These are phyloP conservation scores for Phanerochaete sordida DNA, from an alignment of 768 basidiomycete genomes.

Conservation along the genomic window DNA sequence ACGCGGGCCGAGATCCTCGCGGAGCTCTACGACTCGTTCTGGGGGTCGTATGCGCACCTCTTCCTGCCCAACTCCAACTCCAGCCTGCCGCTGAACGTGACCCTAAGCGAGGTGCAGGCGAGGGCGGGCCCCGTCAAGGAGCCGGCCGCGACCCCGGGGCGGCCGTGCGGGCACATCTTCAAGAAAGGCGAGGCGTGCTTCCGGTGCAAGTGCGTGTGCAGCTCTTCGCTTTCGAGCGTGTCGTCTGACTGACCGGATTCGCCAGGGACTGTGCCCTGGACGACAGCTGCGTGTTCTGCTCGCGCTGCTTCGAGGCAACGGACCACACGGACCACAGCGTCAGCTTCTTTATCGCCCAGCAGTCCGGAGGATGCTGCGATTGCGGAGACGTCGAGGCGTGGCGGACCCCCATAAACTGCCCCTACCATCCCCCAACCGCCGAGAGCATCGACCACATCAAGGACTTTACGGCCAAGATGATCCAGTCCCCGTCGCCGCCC, in stretches of 20 bases:
- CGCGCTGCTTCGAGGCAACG: conserved; percentile 86
- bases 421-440: conserved; percentile 62
- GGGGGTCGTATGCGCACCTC: conserved; percentile 69
- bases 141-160: conserved; percentile 59
- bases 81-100: conserved; percentile 57
- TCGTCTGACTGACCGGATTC: not conserved
- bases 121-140: conserved; percentile 56
- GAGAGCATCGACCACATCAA: conserved; percentile 27
- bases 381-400: conserved; percentile 93
- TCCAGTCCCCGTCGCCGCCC: conserved; percentile 21
- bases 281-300: conserved; percentile 87
- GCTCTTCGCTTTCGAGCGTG: too few species aligned
- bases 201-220: conserved; percentile 86
- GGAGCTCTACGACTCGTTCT: conserved; percentile 79
- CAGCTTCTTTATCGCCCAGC: conserved; percentile 89
- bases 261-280: conserved; percentile 86
- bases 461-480: conserved; percentile 21
- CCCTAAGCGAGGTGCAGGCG: conserved; percentile 69
- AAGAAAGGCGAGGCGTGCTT: conserved; percentile 91
- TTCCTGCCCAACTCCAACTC: conserved; percentile 68
- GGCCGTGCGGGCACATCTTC: conserved; percentile 82
- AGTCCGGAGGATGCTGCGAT: conserved; percentile 92
- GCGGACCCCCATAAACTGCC: conserved; percentile 64
- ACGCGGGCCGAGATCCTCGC: conserved; percentile 79
- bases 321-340: conserved; percentile 87